Percentiles rank a stretch among this genome's conserved stretches.
Evolutionary conservation across 1,284 basidiomycete species (phyloP).

Genomic region (Melampsora abietis-canadensis): DNA sequence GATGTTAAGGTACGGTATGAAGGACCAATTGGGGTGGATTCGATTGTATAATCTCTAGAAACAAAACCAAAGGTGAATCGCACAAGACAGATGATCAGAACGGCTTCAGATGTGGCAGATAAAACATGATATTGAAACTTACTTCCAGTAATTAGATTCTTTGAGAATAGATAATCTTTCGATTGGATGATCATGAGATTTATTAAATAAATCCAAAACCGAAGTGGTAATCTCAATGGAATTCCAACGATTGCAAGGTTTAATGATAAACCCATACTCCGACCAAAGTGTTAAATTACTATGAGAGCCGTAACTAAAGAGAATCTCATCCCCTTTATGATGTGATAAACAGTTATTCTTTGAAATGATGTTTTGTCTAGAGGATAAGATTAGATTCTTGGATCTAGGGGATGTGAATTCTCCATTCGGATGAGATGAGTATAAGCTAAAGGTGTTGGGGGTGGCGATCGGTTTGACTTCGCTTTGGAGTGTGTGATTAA

Average conservation of each 20-base stretch:
- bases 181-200: slow-evolving; percentile 32
- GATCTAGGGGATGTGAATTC: background rate
- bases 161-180: slow-evolving; percentile 9
- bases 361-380: slow-evolving; percentile 24
- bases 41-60: slow-evolving; percentile 32
- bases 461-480: slow-evolving; percentile 11
- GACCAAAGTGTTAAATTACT: slow-evolving; percentile 47
- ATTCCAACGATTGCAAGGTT: slow-evolving; percentile 46
- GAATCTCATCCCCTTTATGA: slow-evolving; percentile 47
- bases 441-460: slow-evolving; percentile 19
- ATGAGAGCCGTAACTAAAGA: slow-evolving; percentile 48
- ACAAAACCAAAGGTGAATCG: background rate
- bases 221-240: slow-evolving; percentile 46
- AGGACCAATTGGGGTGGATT: slow-evolving; percentile 11
- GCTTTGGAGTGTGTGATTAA: slow-evolving; percentile 14
- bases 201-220: slow-evolving; percentile 46
- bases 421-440: background rate
- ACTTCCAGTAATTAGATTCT: slow-evolving; percentile 16
- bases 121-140: too few species aligned
- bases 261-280: slow-evolving; percentile 50
- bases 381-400: slow-evolving; percentile 17
- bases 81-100: too few species aligned
- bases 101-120: too few species aligned
- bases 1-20: slow-evolving; percentile 22
- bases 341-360: slow-evolving; percentile 31